phyloP scores from a whole-genome alignment of 2,329 filamentous ascomycete species.

The Ascomycota sp. region DNA sequence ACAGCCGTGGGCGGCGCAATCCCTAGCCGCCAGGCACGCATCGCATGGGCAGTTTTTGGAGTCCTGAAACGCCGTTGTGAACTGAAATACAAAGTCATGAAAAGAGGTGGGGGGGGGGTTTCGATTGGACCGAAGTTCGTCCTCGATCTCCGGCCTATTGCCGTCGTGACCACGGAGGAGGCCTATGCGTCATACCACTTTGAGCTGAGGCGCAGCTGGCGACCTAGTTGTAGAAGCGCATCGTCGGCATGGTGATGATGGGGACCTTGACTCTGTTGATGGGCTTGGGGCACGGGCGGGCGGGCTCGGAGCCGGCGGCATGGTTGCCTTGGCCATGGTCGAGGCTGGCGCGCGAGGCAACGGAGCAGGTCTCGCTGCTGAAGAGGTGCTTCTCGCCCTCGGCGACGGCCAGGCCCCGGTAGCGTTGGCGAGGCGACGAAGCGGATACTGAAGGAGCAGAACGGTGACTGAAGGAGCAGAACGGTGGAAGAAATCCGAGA shows the following conservation, averaged over 20 bases:
- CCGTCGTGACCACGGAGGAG: no score
- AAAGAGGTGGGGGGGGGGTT: no score
- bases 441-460: no score
- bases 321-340: neutral
- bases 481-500: conserved; percentile 2
- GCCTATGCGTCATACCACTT: neutral
- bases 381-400: neutral
- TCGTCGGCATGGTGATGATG: neutral
- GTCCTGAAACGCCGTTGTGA: no score
- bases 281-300: neutral
- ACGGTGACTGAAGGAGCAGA: neutral
- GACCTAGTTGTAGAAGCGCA: neutral
- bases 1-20: no score
- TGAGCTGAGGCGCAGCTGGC: neutral
- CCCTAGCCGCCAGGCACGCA: no score
- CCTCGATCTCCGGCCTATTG: no score
- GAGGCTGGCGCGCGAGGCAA: neutral
- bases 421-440: no score
- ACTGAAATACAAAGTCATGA: no score
- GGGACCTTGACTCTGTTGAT: neutral
- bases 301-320: neutral
- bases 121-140: no score
- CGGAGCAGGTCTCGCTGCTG: neutral
- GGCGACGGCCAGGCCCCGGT: no score
- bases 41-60: no score